Evolutionary conservation across 2,329 filamentous ascomycete species (phyloP).

Genomic region (Grosmannia huntii): DNA sequence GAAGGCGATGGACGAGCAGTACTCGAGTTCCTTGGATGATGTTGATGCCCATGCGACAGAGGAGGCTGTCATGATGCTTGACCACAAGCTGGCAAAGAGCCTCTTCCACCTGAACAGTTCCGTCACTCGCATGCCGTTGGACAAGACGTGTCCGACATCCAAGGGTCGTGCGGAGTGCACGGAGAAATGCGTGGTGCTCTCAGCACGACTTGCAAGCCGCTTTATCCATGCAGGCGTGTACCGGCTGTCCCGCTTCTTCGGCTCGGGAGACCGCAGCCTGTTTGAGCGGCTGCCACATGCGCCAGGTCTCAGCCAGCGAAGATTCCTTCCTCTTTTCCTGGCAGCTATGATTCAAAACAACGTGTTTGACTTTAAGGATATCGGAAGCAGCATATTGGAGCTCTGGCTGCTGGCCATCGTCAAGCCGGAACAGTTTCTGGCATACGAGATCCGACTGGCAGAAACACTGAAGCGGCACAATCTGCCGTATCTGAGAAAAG

Average conservation of each 20-base stretch:
- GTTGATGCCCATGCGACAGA: constrained; percentile 26
- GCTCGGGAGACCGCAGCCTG: constrained; percentile 32
- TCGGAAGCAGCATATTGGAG: constrained; percentile 31
- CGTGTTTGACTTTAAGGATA: constrained; percentile 33
- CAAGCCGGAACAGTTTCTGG: constrained; percentile 32
- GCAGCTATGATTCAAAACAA: constrained; percentile 33
- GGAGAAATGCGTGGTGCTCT: constrained; percentile 31
- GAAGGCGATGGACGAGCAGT: constrained; percentile 25
- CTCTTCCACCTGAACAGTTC: constrained; percentile 31
- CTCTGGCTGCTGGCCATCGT: constrained; percentile 41
- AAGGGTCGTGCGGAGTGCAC: constrained; percentile 17
- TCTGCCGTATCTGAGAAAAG: constrained; percentile 30
- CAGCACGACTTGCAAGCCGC: constrained; percentile 31
- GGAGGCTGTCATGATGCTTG: constrained; percentile 35
- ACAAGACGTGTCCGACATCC: not conserved
- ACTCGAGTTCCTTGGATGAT: constrained; percentile 19
- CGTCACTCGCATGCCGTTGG: constrained; percentile 6
- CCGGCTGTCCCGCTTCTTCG: constrained; percentile 33
- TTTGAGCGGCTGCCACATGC: constrained; percentile 31
- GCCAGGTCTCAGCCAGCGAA: constrained; percentile 28
- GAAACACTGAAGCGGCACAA: constrained; percentile 29
- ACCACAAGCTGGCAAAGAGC: constrained; percentile 31
- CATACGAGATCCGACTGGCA: constrained; percentile 37
- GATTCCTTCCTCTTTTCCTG: constrained; percentile 37
- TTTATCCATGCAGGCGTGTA: constrained; percentile 32